Evolutionary conservation across 345 rosid species (phyloP).

Genomic region (Salix caprea): DNA sequence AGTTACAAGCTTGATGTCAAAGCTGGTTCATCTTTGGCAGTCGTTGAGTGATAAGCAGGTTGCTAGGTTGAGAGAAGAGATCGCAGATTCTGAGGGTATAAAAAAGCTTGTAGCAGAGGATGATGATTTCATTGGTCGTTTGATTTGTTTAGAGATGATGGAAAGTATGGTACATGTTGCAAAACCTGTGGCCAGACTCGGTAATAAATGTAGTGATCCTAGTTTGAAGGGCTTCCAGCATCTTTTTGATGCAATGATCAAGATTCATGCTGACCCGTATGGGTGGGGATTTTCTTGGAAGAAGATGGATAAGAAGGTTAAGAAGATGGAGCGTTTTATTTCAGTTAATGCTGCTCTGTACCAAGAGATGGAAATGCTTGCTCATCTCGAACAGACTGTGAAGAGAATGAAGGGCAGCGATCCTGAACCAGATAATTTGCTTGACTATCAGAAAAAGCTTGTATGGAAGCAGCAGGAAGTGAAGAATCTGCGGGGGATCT

Average conservation of each 20-base stretch:
- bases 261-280: constrained; percentile 54
- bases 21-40: constrained; percentile 87
- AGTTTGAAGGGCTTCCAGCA: constrained; percentile 58
- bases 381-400: constrained; percentile 70
- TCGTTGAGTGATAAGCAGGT: constrained; percentile 82
- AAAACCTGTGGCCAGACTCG: constrained; percentile 70
- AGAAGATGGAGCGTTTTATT: constrained; percentile 81
- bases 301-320: constrained; percentile 81
- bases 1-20: constrained; percentile 82
- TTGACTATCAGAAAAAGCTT: constrained; percentile 69
- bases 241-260: constrained; percentile 51
- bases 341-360: constrained; percentile 64
- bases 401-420: constrained; percentile 64
- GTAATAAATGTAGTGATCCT: constrained; percentile 61
- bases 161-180: constrained; percentile 60
- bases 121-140: constrained; percentile 52
- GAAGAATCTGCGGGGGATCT: constrained; percentile 58
- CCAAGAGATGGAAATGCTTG: constrained; percentile 87
- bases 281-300: constrained; percentile 65
- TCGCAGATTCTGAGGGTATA: constrained; percentile 55
- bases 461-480: constrained; percentile 85
- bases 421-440: constrained; percentile 49
- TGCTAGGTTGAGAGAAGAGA: constrained; percentile 64
- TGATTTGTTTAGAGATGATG: constrained; percentile 66
- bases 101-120: constrained; percentile 82